Base-by-base conservation (phyloP, 1,284 basidiomycete species). In the Spongispora temasekensis region DNA sequence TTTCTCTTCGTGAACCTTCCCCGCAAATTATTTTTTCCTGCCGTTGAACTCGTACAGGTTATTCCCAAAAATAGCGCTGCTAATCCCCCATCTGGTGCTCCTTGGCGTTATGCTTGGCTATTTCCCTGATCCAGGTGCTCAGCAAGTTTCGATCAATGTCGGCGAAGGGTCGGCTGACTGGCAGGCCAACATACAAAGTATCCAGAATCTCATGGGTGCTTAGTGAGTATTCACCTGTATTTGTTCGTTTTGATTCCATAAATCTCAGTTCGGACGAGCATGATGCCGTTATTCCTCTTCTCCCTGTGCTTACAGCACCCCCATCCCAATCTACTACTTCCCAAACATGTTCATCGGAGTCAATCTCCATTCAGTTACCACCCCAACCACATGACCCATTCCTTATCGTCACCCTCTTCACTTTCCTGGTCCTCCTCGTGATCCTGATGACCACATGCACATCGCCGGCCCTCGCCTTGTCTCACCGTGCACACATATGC, bases 141-240 rank as follows among this genome's bases (percentile, higher is more conserved):
- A 78, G 6, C 70, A 78, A 5, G 70, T 76, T 0, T 73, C 79
- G 13, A 76, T 81, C 50, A 76, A 76, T 35, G 70, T 78, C 5
- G 71, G 76, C 7, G 84, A 87, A 68, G 85, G 85, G 2, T 82
- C 83, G 13, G 78, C 85, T 0, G 87, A 89, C 58, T 93, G 89
- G 89, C 84, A 90, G 60, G 86, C 86, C 1, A 93, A 92, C 64
- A 78, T 93, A 3, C 89, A 92, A 74, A 89, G 80, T 1, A 88
- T 92, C 30, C 91, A 93, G 67, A 93, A 93, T 64, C 81, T 93
- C 25, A 92, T 93, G 90, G 91, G 91, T 30, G 77, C 81, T 6
- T 77, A 85, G 87, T 91, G 73, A 63, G 87, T 57, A 10, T 37
- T 42, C 53, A 19, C 12, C 34, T n/a, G 31, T 53, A 31, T 17